These are phyloP conservation scores for Linaria vulgaris DNA, from an alignment of 257 asterid genomes.

Conservation along the genomic window DNA sequence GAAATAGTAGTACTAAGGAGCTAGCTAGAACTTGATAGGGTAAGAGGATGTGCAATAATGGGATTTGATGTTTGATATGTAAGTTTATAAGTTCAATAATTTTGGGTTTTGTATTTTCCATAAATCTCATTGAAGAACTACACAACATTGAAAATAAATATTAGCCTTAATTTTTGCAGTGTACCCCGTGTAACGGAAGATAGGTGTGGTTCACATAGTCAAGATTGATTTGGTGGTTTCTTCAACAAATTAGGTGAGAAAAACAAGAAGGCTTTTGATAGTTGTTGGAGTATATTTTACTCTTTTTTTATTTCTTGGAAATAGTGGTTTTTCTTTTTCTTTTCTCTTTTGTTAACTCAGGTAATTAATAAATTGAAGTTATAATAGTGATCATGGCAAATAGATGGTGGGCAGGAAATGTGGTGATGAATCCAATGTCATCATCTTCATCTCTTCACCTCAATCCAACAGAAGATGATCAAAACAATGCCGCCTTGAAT, in stretches of 20 bases:
- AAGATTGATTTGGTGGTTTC: conserved; percentile 30
- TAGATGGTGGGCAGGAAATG: conserved; percentile 79
- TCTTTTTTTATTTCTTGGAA: conserved; percentile 21
- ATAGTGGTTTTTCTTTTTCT: conserved; percentile 12
- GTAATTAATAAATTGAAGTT: too few relatives aligned
- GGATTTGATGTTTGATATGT: too few relatives aligned
- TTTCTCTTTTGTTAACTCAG: too few relatives aligned
- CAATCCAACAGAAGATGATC: conserved; percentile 41
- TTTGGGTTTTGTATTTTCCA: conserved; percentile 9
- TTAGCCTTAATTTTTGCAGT: too few relatives aligned
- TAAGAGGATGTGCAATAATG: conserved; percentile 6
- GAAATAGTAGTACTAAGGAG: neutral
- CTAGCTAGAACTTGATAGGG: neutral
- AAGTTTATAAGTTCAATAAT: neutral
- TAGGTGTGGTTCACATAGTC: neutral
- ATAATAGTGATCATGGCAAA: conserved; percentile 44
- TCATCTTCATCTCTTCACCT: conserved; percentile 49
- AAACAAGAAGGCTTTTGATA: too few relatives aligned
- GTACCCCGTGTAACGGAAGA: too few relatives aligned
- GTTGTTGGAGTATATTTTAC: neutral
- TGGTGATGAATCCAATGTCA: conserved; percentile 55
- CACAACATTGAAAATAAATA: too few relatives aligned
- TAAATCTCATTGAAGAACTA: conserved; percentile 20
- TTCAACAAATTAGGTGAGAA: conserved; percentile 27
- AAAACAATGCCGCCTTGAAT: conserved; percentile 26